Base-by-base conservation (phyloP, 2,329 filamentous ascomycete genomes). In the Cladobotryum protrusum region DNA sequence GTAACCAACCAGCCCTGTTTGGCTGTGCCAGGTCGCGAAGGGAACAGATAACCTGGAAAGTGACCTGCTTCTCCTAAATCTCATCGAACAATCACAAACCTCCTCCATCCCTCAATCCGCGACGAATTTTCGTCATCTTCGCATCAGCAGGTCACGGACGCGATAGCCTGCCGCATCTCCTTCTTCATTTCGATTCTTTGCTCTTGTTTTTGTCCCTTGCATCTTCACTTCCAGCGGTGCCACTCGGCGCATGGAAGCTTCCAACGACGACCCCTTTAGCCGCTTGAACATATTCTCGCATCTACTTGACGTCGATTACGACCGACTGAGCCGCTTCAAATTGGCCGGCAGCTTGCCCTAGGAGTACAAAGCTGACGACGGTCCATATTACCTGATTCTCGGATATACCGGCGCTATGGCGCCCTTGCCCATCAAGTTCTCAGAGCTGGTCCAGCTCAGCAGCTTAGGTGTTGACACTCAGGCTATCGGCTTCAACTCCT, bases 401-500 rank as follows among this genome's bases (percentile, higher is more conserved):
- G 51, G 61, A 53, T 59, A 60, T 51, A 57, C 54, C 56, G 66
- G 64, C 67, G 64, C 63, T 69, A 78, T 78, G 82, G 80, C 83
- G 69, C 81, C 84, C 72, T 78, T 95, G 67, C 89, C 88, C 66
- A 95, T 96, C 75, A 90, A 89, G 78, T 95, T 96, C 73, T 87
- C 86, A 70, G 90, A 95, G 83, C 82, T 92, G 66, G 80, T 92
- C 70, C 87, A 91, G 72, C 75, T 77, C 69, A 65, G 67, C 63
- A 71, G 67, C 59, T 64, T 74, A 54, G 71, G 72, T 56, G 70
- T 75, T 55, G 72, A 79, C 60, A 64, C 70, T 54, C 61, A 68
- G 58, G 68, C 68, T 62, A 89, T 90, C 77, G 82, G 84, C 67
- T 89, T 89, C 77, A 88, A 89, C 70, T 85, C 84, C 63, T 89